phyloP scores from a whole-genome alignment of 2,329 filamentous ascomycete species.

The Sporothrix protearum region DNA sequence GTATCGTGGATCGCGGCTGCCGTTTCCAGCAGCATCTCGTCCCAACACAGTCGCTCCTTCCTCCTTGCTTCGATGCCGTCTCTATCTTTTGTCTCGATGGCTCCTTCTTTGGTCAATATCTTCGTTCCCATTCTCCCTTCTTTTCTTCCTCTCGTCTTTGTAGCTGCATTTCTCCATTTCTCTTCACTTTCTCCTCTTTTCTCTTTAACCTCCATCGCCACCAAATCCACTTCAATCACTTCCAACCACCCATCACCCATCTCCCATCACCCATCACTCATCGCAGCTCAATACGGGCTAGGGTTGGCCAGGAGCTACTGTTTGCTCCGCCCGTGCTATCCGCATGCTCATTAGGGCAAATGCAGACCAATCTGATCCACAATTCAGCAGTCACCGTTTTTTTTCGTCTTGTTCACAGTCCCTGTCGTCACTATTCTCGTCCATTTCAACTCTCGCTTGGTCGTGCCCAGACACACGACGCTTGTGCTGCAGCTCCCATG shows the following conservation, averaged over 20 bases:
- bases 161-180: neutral
- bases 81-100: neutral
- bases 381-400: neutral
- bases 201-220: neutral
- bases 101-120: neutral
- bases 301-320: conserved; percentile 2
- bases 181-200: neutral
- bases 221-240: neutral
- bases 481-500: neutral
- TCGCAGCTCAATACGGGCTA: conserved; percentile 3
- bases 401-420: neutral
- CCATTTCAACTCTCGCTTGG: neutral
- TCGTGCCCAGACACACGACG: neutral
- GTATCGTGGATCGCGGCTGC: neutral
- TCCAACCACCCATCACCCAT: neutral
- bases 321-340: conserved; percentile 12
- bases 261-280: neutral
- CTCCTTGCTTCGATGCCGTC: neutral
- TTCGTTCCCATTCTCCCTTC: too few relatives aligned
- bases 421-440: neutral
- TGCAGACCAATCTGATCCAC: conserved; percentile 2
- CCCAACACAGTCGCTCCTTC: neutral
- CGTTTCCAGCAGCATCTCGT: conserved; percentile 3
- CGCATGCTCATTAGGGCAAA: conserved; percentile 12
- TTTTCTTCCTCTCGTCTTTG: neutral